Evolutionary conservation across 2,329 filamentous ascomycete species (phyloP), one percentile per base, ranked within the genome.

Genomic region (Zasmidium citrigriseum): DNA sequence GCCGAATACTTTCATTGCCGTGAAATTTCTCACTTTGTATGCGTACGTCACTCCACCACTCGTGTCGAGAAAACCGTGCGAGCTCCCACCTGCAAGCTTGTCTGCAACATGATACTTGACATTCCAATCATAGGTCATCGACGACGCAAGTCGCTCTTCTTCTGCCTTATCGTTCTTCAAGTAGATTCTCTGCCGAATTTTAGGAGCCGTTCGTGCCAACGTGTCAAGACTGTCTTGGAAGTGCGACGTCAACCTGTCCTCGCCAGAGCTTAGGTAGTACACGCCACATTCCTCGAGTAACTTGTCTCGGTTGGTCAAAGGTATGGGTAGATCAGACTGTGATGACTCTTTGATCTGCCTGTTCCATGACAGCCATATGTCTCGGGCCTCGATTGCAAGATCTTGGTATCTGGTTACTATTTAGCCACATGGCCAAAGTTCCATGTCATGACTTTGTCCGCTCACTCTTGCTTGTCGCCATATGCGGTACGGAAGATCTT

Each of bases 281-380:
- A 25, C 47, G 16, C 24, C 24, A 18, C 21, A 27, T n/a, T 49
- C 21, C 14, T 41, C 34, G 5, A 41, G 14, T n/a, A 41, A n/a
- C 18, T 41, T 41, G 34, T 41, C 34, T 11, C 14, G 7, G 7
- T 11, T 11, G 4, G 34, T 41, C 34, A 41, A 41, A 16, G 34
- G 34, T n/a, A 16, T 41, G 14, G 34, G 34, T 16, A 41, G 34
- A 4, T 41, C 34, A n/a, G 7, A 4, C 18, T 41, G 5, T 9
- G 14, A 4, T n/a, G 34, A 7, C 14, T n/a, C 34, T 16, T 41
- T 44, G 4, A 57, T 22, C 10, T 57, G 54, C 11, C 22, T 72
- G 10, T 73, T 68, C 38, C 70, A 68, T 50, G 67, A 64, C 50
- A 71, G 75, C 67, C 72, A 78, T 18, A 47, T 53, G 20, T 60